Conservation (phyloP, 2,329 filamentous ascomycete species). For the Xylariales sp. region DNA sequence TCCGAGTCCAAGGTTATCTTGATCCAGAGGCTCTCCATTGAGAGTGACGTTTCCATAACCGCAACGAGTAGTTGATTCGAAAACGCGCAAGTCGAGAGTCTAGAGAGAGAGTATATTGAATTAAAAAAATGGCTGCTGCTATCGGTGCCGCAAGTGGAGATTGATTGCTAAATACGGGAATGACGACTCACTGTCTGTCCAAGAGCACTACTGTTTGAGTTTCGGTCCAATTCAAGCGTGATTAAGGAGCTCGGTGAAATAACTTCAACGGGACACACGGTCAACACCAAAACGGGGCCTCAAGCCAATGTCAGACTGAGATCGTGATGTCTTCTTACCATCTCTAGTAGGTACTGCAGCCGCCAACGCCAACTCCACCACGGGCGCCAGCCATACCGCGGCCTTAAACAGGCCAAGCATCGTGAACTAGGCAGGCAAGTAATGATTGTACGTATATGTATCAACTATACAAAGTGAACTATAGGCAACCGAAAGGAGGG, state of each 20-base stretch:
- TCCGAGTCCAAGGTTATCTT: conserved; percentile 55
- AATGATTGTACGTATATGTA: conserved; percentile 6
- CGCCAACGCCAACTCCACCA: conserved; percentile 45
- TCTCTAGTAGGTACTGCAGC: conserved; percentile 39
- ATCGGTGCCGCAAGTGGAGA: conserved; percentile 3
- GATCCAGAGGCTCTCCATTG: conserved; percentile 57
- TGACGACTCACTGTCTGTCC: conserved; percentile 44
- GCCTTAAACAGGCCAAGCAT: conserved; percentile 53
- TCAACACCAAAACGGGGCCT: conserved; percentile 16
- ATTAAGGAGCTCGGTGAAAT: conserved; percentile 44
- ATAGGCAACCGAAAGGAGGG: conserved; percentile 19
- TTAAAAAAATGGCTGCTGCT: conserved; percentile 16
- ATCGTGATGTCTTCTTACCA: conserved; percentile 33
- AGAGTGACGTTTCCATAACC: conserved; percentile 60
- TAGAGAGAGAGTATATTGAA: conserved; percentile 29
- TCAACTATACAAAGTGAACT: conserved; percentile 2
- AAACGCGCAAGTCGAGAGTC: conserved; percentile 58
- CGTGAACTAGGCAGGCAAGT: conserved; percentile 42
- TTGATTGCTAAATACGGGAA: background rate
- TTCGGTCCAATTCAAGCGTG: conserved; percentile 41
- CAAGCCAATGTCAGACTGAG: conserved; percentile 4
- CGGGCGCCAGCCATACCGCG: conserved; percentile 53
- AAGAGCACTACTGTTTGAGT: conserved; percentile 36
- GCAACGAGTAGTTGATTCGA: conserved; percentile 59
- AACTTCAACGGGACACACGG: conserved; percentile 27